Evolutionary conservation across 345 rosid genomes (phyloP), one percentile per base, ranked within the genome.

Genomic region (Hevea brasiliensis): DNA sequence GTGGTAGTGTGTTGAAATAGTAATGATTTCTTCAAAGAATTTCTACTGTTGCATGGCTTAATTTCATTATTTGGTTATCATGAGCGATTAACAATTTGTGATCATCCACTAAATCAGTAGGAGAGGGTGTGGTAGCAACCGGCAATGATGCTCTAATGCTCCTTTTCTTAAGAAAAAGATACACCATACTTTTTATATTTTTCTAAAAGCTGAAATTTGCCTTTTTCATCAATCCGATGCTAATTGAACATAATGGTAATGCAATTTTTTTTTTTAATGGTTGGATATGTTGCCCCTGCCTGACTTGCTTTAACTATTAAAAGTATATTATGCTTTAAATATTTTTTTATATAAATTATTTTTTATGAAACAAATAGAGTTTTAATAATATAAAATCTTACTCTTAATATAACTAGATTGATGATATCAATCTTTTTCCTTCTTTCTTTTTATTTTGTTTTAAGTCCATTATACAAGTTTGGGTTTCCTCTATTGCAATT

Each of bases 141-240:
- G 1, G 53, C 40, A 70, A 44, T 42, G 42, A 11, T 6, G 15
- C 12, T 14, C 12, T 14, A 17, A 17, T 11, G 63, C 62, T 44
- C 62, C 15, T 24, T 57, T 68, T 0, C 32, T 8, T 20, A 41
- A 40, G 32, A 53, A 40, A 21, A 17, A 41, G 11, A 37, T 21
- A 0, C 15, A 23, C 8, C 6, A 35, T n/a, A 20, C 24, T 27
- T 59, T 26, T 18, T 1, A 26, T 58, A 10, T 55, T 69, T 41
- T 27, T 23, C 23, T 26, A 37, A 69, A 56, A 69, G 63, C 44
- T 69, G 15, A 37, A 55, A 3, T 32, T 29, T 50, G 7, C 44
- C 71, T 6, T 50, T 67, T 67, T 32, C 59, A 32, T 32, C 37
- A 26, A 67, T 67, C 42, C 59, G 50, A 45, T 66, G n/a, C 37